These are phyloP conservation scores for Microdochium paspali DNA, from an alignment of 2,329 filamentous ascomycete genomes.

Conservation along the genomic window DNA sequence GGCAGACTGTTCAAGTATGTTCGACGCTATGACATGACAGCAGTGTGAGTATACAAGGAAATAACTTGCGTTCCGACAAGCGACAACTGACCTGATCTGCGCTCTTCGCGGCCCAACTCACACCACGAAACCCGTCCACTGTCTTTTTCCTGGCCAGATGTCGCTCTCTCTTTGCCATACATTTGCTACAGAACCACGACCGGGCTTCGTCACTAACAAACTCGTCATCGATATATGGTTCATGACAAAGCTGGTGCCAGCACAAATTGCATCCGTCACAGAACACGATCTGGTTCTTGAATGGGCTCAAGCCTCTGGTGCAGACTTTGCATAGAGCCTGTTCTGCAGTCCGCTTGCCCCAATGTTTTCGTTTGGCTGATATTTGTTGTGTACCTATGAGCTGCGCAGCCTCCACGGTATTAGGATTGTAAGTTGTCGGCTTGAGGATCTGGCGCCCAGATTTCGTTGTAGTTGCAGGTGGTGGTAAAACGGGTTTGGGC, in stretches of 20 bases:
- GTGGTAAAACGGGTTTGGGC: constrained; percentile 22
- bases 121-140: constrained; percentile 19
- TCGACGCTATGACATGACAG: constrained; percentile 36
- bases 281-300: constrained; percentile 74
- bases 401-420: constrained; percentile 26
- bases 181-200: constrained; percentile 64
- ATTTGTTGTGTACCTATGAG: not conserved
- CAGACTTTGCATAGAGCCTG: constrained; percentile 63
- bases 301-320: constrained; percentile 59
- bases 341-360: constrained; percentile 51
- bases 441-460: constrained; percentile 65
- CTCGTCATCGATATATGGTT: constrained; percentile 62
- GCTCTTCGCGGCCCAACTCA: constrained; percentile 28
- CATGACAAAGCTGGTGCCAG: constrained; percentile 78
- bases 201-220: constrained; percentile 56
- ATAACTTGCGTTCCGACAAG: not conserved
- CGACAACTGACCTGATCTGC: constrained; percentile 25
- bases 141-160: constrained; percentile 29
- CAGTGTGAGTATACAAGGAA: constrained; percentile 4
- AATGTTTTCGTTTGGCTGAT: constrained; percentile 23
- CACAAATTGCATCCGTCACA: constrained; percentile 73
- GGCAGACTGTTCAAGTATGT: constrained; percentile 54
- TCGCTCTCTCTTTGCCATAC: constrained; percentile 38
- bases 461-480: constrained; percentile 59
- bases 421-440: constrained; percentile 53